phyloP scores from a whole-genome alignment of 495 filamentous ascomycete genomes.

The Trypethelium eluteriae region DNA sequence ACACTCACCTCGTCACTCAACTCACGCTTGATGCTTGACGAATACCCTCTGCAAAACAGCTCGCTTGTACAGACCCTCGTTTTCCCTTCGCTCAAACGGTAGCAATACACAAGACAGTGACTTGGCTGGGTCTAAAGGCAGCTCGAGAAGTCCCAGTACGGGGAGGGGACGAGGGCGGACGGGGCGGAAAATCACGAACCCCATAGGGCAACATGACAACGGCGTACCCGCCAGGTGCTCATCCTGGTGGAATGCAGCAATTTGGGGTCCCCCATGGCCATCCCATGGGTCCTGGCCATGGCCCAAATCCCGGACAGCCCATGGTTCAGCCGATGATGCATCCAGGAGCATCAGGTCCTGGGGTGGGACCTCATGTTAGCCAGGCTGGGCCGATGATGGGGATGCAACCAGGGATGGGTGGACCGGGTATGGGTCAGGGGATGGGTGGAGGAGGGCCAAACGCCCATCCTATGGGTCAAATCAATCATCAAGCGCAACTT shows the following conservation, averaged over 20 bases:
- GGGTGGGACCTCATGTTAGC: conserved; percentile 62
- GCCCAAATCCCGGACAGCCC: conserved; percentile 59
- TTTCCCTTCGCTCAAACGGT: not conserved
- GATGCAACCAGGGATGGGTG: conserved; percentile 60
- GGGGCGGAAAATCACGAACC: not conserved
- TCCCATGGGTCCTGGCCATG: conserved; percentile 61
- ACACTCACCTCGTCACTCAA: not conserved
- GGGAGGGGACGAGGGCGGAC: conserved; percentile 5
- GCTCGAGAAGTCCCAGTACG: not conserved
- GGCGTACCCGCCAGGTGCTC: conserved; percentile 51
- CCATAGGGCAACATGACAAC: conserved; percentile 33
- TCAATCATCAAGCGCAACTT: conserved; percentile 63
- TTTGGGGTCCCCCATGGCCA: conserved; percentile 67
- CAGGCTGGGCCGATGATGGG: conserved; percentile 74
- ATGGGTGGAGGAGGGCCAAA: conserved; percentile 33
- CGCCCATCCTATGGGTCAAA: conserved; percentile 68
- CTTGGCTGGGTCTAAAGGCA: not conserved
- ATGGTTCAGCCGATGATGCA: conserved; percentile 72
- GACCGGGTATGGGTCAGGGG: conserved; percentile 41
- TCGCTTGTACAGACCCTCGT: not conserved
- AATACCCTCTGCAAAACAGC: not conserved
- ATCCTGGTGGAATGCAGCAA: conserved; percentile 42
- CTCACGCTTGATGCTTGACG: conserved; percentile 1
- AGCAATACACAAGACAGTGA: not conserved
- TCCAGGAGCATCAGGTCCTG: conserved; percentile 74